Base-by-base conservation (phyloP, 139 green algal species). In the Eudorina sp. region DNA sequence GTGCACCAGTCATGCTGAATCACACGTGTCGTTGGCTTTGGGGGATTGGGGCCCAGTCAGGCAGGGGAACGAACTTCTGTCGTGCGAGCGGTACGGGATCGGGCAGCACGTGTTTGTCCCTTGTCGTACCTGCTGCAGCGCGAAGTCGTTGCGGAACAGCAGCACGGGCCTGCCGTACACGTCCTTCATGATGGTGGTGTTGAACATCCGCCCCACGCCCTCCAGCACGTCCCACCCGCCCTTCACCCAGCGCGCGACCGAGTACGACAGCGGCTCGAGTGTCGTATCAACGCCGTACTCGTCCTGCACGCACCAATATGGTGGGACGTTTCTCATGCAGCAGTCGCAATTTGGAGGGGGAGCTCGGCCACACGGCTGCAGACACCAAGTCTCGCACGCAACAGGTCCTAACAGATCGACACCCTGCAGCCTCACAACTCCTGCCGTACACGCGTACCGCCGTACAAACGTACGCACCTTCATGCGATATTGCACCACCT, bases 221-320 rank as follows among this genome's bases (percentile, higher is more conserved):
- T 95, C 92, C 31, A 96, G 73, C 14, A 86, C 91, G 0, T 74
- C 51, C 95, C 95, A 97, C 6, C 95, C 95, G 23, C 83, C 90
- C 43, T 78, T n/a, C 45, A 94, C 90, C 91, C 90, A 94, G 40
- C 92, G 83, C 18, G 93, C 93, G 31, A 94, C 89, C 14, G 58
- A 83, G 92, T 91, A 97, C 43, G 84, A 53, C 64, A 97, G 73
- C 36, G 93, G 91, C n/a, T 97, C 95, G 40, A 97, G 84, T 0
- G 88, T 94, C 3, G 94, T 95, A 48, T 97, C 95, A 36, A 97
- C 95, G 9, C 91, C 92, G 84, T 97, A 97, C 90, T 97, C 95
- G 48, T 91, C 88, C 88, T 92, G 86, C 80, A 75, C n/a, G 66
- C 34, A 1, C 25, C 66, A 73, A 40, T 16, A 58, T 58, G 51